A percentile compares a stretch with the other conserved stretches of the same genome.
phyloP scores from a whole-genome alignment of 139 green algal species.

The Chlamydomonas applanata region DNA sequence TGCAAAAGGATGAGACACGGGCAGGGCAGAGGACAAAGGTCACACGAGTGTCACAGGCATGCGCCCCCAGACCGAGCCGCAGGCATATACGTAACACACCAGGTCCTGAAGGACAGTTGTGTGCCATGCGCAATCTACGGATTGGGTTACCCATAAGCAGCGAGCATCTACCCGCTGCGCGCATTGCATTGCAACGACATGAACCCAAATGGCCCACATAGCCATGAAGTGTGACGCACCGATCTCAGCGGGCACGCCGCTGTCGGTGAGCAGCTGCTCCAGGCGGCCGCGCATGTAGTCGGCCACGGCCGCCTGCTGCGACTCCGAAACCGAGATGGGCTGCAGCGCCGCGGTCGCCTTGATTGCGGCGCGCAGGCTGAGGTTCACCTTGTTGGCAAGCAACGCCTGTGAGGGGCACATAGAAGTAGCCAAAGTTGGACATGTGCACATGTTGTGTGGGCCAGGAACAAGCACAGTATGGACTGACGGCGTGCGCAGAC shows the following conservation, averaged over 20 bases:
- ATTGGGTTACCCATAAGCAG: too few species aligned
- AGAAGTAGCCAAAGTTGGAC: background rate
- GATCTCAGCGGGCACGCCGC: slow-evolving; percentile 35
- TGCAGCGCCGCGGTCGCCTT: slow-evolving; percentile 67
- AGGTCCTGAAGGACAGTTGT: too few species aligned
- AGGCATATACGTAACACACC: background rate
- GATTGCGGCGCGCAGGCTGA: slow-evolving; percentile 67
- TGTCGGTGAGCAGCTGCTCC: slow-evolving; percentile 93
- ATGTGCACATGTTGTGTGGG: slow-evolving; percentile 1
- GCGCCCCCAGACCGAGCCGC: background rate
- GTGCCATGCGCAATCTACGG: too few species aligned
- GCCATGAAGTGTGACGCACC: slow-evolving; percentile 25
- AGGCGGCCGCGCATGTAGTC: slow-evolving; percentile 77
- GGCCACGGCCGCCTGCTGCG: slow-evolving; percentile 48
- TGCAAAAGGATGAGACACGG: slow-evolving; percentile 2
- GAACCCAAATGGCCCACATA: too few species aligned
- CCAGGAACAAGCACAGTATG: background rate
- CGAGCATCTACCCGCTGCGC: background rate
- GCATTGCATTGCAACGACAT: too few species aligned
- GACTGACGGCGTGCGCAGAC: too few species aligned
- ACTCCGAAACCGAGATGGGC: slow-evolving; percentile 61
- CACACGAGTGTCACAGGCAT: background rate
- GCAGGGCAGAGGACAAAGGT: background rate
- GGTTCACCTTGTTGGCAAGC: slow-evolving; percentile 59
- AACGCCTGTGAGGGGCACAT: slow-evolving; percentile 63